Base-by-base conservation (phyloP, 1,284 basidiomycete genomes). In the Malassezia pachydermatis region DNA sequence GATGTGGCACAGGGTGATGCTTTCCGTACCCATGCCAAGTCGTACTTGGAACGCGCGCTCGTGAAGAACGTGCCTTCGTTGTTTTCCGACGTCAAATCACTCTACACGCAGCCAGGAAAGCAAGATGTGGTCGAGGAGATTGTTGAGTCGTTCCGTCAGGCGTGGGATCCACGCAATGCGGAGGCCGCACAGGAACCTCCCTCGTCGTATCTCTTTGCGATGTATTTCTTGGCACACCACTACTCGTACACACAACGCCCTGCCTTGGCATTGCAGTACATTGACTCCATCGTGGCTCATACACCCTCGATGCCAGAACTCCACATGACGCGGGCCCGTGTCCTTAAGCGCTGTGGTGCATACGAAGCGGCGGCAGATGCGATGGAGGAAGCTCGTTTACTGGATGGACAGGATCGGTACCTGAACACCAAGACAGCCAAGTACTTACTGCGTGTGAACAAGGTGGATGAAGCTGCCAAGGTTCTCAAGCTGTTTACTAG, bases 351-450 rank as follows among this genome's bases (percentile, higher is more conserved):
- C 4, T 78, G 82, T 0, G 92, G 92, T 0, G 88, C 95, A 60
- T 76, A 78, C 1, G 73, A 78, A 32, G 83, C 81, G 0, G 92
- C 90, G 27, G 84, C 85, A 0, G 73, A 77, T 23, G 78, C 79
- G 35, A 80, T 92, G 75, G 84, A 92, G 61, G 83, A 86, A 23
- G 90, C 92, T 0, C 77, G 89, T 39, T 70, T 79, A 19, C 75
- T 99, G 33, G 94, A 99, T 70, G 83, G 88, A 0, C 94, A 98
- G 73, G 94, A 99, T 73, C 77, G 94, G 29, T 96, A 89, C 76
- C 74, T 99, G 62, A 98, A 98, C 73, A 86, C 85, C 38, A 98
- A 98, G 72, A 79, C 81, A 39, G 90, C 84, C 1, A 96, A 96
- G 73, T 98, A 98, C 71, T 78, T 84, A 54, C 73, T 98, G 34